Percentiles rank a stretch among this genome's conserved stretches.
Conservation (phyloP, 176 grass and related monocot species). For the Eleusine indica region DNA sequence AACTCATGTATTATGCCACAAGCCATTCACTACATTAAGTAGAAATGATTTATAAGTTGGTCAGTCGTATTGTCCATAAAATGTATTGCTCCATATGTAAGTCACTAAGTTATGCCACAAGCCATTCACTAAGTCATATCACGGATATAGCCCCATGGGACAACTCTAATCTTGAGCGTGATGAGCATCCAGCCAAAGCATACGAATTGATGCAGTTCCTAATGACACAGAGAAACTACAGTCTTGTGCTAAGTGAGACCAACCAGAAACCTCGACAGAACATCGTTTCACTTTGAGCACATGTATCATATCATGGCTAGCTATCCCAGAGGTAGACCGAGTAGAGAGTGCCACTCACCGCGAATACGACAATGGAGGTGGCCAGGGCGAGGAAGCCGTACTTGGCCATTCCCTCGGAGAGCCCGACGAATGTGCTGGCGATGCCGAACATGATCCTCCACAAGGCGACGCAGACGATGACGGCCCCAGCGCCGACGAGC, state of each 20-base stretch:
- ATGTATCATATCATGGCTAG: not conserved
- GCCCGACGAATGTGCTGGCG: slow-evolving; percentile 81
- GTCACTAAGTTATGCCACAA: not conserved
- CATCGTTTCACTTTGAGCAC: not conserved
- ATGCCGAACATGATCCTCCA: slow-evolving; percentile 96
- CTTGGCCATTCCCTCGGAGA: slow-evolving; percentile 96
- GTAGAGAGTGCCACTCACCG: slow-evolving; percentile 54
- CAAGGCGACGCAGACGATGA: slow-evolving; percentile 72
- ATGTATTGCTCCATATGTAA: too few relatives aligned
- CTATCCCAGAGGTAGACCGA: slow-evolving; percentile 4
- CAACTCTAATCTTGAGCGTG: not conserved
- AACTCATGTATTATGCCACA: too few relatives aligned
- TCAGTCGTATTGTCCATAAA: not conserved
- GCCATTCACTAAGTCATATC: not conserved
- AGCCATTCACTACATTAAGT: not conserved
- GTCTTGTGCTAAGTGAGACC: not conserved
- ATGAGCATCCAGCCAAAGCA: not conserved
- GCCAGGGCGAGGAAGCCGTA: slow-evolving; percentile 98
- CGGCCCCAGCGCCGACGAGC: slow-evolving; percentile 60
- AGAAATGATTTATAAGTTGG: not conserved
- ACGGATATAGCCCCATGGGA: not conserved
- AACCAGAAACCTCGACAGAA: not conserved
- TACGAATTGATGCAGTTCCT: not conserved
- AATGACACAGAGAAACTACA: not conserved
- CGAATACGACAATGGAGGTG: slow-evolving; percentile 79